phyloP scores from a whole-genome alignment of 2,329 filamentous ascomycete species.

The Colletotrichum eleusines region DNA sequence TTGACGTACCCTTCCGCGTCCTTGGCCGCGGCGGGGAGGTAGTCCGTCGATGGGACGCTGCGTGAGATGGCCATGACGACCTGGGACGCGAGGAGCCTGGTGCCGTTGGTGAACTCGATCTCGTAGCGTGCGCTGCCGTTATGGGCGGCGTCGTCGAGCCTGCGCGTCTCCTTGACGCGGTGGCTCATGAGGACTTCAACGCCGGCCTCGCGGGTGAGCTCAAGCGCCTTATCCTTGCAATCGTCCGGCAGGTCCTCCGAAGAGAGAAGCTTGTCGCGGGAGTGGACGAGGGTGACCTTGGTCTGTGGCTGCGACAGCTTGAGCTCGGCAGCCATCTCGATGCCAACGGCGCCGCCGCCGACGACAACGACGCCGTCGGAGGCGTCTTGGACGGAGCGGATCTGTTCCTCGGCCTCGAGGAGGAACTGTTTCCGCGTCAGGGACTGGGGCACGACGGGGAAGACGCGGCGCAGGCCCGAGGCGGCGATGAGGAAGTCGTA shows the following conservation, averaged over 20 bases:
- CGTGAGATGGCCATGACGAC: slow-evolving; percentile 79
- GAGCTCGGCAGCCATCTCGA: slow-evolving; percentile 85
- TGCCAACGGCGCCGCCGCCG: slow-evolving; percentile 83
- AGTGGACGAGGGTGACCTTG: slow-evolving; percentile 81
- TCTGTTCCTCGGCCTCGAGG: slow-evolving; percentile 70
- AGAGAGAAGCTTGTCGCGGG: slow-evolving; percentile 76
- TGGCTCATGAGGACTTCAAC: slow-evolving; percentile 74
- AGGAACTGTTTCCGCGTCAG: slow-evolving; percentile 72
- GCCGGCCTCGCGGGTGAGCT: slow-evolving; percentile 70
- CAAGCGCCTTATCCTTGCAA: slow-evolving; percentile 72
- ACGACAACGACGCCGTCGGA: slow-evolving; percentile 75
- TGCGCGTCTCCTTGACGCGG: slow-evolving; percentile 64
- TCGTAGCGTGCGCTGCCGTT: slow-evolving; percentile 58
- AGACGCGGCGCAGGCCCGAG: slow-evolving; percentile 76
- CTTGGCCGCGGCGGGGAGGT: slow-evolving; percentile 69
- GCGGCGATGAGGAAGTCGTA: slow-evolving; percentile 85
- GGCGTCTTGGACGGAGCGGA: slow-evolving; percentile 65
- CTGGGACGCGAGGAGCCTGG: slow-evolving; percentile 69
- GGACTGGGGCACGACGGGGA: slow-evolving; percentile 79
- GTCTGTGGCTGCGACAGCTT: slow-evolving; percentile 74
- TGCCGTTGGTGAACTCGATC: slow-evolving; percentile 71
- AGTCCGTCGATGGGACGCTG: slow-evolving; percentile 71
- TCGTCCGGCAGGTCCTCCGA: slow-evolving; percentile 78
- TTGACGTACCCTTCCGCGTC: slow-evolving; percentile 75
- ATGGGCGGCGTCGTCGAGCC: slow-evolving; percentile 54